phyloP scores from a whole-genome alignment of 2,329 filamentous ascomycete genomes.

The Alternaria solani region DNA sequence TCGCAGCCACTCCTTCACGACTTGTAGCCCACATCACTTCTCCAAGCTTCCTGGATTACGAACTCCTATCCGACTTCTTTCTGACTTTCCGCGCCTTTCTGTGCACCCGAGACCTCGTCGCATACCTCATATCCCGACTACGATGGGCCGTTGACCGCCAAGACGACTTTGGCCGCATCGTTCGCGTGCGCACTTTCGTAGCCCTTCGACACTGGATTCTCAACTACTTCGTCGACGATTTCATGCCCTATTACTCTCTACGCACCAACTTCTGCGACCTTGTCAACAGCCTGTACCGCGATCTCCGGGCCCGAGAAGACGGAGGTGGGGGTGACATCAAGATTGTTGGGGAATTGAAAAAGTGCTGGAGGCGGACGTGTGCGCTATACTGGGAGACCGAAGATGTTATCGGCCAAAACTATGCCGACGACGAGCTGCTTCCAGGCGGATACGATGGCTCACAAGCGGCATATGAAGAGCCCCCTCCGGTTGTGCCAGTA shows the following conservation, averaged over 20 bases:
- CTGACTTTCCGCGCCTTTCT: slow-evolving; percentile 92
- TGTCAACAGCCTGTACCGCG: slow-evolving; percentile 70
- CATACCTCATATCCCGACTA: slow-evolving; percentile 83
- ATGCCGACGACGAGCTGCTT: slow-evolving; percentile 71
- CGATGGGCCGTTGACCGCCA: slow-evolving; percentile 83
- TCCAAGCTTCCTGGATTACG: slow-evolving; percentile 94
- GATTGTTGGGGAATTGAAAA: slow-evolving; percentile 92
- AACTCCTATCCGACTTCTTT: slow-evolving; percentile 96
- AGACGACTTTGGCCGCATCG: slow-evolving; percentile 88
- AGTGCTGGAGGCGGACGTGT: slow-evolving; percentile 94
- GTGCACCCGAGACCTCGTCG: slow-evolving; percentile 76
- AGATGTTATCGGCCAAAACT: slow-evolving; percentile 66
- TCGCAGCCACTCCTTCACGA: slow-evolving; percentile 87
- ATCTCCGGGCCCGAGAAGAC: slow-evolving; percentile 61
- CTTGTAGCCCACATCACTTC: slow-evolving; percentile 97
- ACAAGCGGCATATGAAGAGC: slow-evolving; percentile 35
- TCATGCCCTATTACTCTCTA: slow-evolving; percentile 77
- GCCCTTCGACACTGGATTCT: slow-evolving; percentile 96
- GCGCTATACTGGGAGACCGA: slow-evolving; percentile 85
- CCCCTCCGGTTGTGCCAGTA: slow-evolving; percentile 11
- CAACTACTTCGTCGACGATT: slow-evolving; percentile 97
- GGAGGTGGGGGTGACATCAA: slow-evolving; percentile 74
- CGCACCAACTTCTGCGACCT: slow-evolving; percentile 80
- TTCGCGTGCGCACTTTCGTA: slow-evolving; percentile 95
- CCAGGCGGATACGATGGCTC: slow-evolving; percentile 74